These are phyloP conservation scores for Purpureocillium lavendulum DNA, from an alignment of 2,329 filamentous ascomycete species.

Conservation along the genomic window DNA sequence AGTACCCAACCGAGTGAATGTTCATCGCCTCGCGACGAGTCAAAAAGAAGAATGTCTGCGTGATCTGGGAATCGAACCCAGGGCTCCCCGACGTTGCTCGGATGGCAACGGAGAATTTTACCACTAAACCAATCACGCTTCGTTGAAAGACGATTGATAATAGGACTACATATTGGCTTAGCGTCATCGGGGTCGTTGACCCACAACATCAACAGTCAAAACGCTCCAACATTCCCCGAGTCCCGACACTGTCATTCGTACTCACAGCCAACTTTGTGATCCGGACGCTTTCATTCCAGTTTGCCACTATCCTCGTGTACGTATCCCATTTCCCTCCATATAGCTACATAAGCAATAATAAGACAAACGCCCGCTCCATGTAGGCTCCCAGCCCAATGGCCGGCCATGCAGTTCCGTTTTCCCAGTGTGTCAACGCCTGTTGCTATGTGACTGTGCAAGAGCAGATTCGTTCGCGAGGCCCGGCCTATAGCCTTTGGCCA, in stretches of 20 bases:
- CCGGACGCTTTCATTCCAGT: too few species aligned
- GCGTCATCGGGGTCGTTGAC: too few species aligned
- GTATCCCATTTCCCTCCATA: too few species aligned
- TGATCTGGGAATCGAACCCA: slow-evolving; percentile 26
- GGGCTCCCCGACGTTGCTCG: slow-evolving; percentile 21
- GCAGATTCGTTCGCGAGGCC: neutral
- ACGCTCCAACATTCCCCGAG: too few species aligned
- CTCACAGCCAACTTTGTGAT: too few species aligned
- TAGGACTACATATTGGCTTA: neutral
- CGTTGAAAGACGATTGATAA: neutral
- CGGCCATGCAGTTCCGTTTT: neutral
- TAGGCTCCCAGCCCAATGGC: neutral
- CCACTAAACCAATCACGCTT: slow-evolving; percentile 25
- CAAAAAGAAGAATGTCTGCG: slow-evolving; percentile 13
- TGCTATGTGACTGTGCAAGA: too few species aligned
- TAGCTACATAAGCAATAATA: neutral
- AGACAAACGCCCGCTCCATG: neutral
- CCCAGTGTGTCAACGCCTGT: too few species aligned
- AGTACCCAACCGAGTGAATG: too few species aligned
- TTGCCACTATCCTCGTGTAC: too few species aligned
- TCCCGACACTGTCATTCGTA: too few species aligned
- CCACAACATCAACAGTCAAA: too few species aligned
- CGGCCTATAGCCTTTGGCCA: neutral
- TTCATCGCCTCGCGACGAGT: neutral
- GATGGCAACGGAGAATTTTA: slow-evolving; percentile 27